These are phyloP conservation scores for Ustilago crameri DNA, from an alignment of 1,284 basidiomycete species.

Conservation along the genomic window DNA sequence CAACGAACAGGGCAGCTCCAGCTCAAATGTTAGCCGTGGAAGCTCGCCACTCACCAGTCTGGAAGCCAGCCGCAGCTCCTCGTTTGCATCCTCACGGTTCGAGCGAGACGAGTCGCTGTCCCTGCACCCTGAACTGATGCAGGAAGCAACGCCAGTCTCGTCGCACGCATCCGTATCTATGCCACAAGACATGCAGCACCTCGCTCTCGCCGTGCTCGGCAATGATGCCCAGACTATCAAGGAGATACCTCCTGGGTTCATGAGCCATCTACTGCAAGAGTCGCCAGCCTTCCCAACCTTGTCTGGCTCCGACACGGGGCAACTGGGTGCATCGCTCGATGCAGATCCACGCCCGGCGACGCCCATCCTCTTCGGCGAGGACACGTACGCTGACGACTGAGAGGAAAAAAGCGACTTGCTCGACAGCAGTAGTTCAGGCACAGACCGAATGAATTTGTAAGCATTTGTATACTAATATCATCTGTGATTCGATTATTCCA, in stretches of 20 bases:
- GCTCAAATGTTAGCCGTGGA: conserved; percentile 2
- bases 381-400: conserved; percentile 1
- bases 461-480: conserved; percentile 19
- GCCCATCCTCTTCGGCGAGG: conserved; percentile 9
- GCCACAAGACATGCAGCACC: conserved; percentile 35
- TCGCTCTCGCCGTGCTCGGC: conserved; percentile 24
- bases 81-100: conserved; percentile 9
- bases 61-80: conserved; percentile 6
- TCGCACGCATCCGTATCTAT: conserved; percentile 1
- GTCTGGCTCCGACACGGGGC: conserved; percentile 14
- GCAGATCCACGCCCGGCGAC: conserved; percentile 2
- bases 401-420: not conserved
- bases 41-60: conserved; percentile 29
- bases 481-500: conserved; percentile 9
- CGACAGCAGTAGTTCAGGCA: not conserved
- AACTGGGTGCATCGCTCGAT: conserved; percentile 9
- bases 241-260: not conserved
- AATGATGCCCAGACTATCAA: conserved; percentile 3
- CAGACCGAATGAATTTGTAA: conserved; percentile 2
- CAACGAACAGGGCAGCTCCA: not conserved
- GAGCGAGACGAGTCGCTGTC: conserved; percentile 1
- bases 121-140: not conserved
- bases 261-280: conserved; percentile 7
- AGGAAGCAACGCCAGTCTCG: not conserved
- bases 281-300: conserved; percentile 5